Evolutionary conservation across 805 yeast species (phyloP), one percentile per base, ranked within the genome.

Genomic region (Lipomyces yamadae): DNA sequence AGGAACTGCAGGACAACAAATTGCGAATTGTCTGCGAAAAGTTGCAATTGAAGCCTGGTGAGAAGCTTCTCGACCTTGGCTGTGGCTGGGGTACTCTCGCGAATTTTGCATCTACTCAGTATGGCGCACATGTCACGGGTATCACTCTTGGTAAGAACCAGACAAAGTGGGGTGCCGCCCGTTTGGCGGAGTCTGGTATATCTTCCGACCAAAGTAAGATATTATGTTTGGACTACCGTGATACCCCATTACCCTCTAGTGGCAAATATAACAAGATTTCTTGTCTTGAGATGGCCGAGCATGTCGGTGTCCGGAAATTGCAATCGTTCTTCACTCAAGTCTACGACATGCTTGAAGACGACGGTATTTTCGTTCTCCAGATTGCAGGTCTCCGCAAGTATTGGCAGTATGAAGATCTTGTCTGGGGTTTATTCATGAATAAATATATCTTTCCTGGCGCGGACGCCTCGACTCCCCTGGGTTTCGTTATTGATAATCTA

Each of bases 21-120:
- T 83, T 92, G 78, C 88, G 90, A 76, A 81, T 89, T 74, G 96
- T 92, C 63, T 92, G 96, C 77, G 96, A 90, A 79, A 92, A 92
- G 81, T 88, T 91, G 71, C 90, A 84, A 67, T 82, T 92, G 73
- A 76, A 87, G 75, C 74, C 85, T 72, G 95, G 91, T 73, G 97
- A 92, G 72, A 81, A 81, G 68, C 82, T 91, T 77, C 86, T 92
- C 68, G 97, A 92, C 76, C 81, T 92, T 66, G 97, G 97, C 70
- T 92, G 97, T 80, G 97, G 97, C 73, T 92, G 97, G 97, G 97
- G 97, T 76, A 90, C 97, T 61, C 83, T 93, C 76, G 92, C 96
- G 58, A 83, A 94, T 37, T 91, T 82, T 78, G 92, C 95, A 37
- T 90, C 96, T 2, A 84, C 87, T 69, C 87, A 88, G 76, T 88